A percentile compares a stretch with the other conserved stretches of the same genome.
phyloP scores from a whole-genome alignment of 1,139 yeast genomes.

The Candida albicans region DNA sequence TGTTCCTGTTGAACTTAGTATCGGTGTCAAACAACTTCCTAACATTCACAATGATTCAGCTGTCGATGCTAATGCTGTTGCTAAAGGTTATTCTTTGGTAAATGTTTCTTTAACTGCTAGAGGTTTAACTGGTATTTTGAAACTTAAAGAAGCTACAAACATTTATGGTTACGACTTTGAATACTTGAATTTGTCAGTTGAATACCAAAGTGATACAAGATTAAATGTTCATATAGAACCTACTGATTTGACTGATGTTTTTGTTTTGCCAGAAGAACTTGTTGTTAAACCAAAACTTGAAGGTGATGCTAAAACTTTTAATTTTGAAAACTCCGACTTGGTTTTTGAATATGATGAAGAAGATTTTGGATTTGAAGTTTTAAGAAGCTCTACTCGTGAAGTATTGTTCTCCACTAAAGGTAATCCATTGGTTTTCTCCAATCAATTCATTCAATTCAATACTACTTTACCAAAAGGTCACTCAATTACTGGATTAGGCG shows the following conservation, averaged over 20 bases:
- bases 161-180: conserved; percentile 32
- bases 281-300: conserved; percentile 22
- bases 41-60: conserved; percentile 25
- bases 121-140: conserved; percentile 24
- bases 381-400: conserved; percentile 25
- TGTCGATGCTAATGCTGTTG: conserved; percentile 26
- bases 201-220: conserved; percentile 25
- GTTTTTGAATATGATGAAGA: conserved; percentile 20
- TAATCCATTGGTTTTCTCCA: conserved; percentile 30
- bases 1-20: conserved; percentile 17
- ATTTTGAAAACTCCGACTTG: conserved; percentile 19
- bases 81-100: conserved; percentile 25
- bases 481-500: conserved; percentile 31
- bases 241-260: conserved; percentile 23
- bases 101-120: conserved; percentile 16
- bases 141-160: conserved; percentile 24
- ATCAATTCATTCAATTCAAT: conserved; percentile 31
- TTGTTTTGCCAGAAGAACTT: conserved; percentile 22
- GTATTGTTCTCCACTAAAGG: conserved; percentile 21
- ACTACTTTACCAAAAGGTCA: conserved; percentile 27
- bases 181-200: conserved; percentile 25
- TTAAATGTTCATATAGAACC: conserved; percentile 29
- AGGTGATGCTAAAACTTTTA: conserved; percentile 10
- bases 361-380: conserved; percentile 26
- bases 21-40: conserved; percentile 25